Evolutionary conservation across 164 flowering plant species (phyloP).

Genomic region (Malania oleifera): DNA sequence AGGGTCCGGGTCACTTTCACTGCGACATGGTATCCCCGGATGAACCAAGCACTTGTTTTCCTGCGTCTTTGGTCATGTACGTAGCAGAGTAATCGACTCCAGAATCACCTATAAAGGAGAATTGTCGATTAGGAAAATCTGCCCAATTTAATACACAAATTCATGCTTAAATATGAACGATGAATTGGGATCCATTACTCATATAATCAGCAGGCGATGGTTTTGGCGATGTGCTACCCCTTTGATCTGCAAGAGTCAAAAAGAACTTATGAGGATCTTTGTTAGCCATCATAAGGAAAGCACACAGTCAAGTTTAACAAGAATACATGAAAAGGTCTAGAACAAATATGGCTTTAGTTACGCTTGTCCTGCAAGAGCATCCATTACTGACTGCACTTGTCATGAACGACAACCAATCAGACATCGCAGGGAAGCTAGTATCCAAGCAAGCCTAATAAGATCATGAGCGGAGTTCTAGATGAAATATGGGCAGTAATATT

Average conservation of each 20-base stretch:
- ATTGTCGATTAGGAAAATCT: constrained; percentile 3
- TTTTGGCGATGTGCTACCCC: constrained; percentile 25
- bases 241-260: constrained; percentile 28
- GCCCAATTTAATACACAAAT: background rate
- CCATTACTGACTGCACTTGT: no score
- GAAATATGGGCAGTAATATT: no score
- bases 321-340: background rate
- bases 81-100: constrained; percentile 33
- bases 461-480: no score
- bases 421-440: no score
- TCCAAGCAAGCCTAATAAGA: no score
- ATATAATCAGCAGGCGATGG: constrained; percentile 35
- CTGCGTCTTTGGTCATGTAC: constrained; percentile 18
- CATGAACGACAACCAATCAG: no score
- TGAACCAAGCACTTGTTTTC: constrained; percentile 17
- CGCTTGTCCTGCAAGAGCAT: no score
- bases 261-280: background rate
- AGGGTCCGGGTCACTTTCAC: constrained; percentile 9
- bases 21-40: constrained; percentile 38
- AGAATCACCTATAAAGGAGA: constrained; percentile 41
- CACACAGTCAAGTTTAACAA: no score
- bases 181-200: constrained; percentile 26
- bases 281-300: no score
- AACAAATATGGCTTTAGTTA: background rate
- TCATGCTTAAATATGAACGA: background rate